phyloP scores from a whole-genome alignment of 2,329 filamentous ascomycete species.

The Magnaporthiopsis poae region DNA sequence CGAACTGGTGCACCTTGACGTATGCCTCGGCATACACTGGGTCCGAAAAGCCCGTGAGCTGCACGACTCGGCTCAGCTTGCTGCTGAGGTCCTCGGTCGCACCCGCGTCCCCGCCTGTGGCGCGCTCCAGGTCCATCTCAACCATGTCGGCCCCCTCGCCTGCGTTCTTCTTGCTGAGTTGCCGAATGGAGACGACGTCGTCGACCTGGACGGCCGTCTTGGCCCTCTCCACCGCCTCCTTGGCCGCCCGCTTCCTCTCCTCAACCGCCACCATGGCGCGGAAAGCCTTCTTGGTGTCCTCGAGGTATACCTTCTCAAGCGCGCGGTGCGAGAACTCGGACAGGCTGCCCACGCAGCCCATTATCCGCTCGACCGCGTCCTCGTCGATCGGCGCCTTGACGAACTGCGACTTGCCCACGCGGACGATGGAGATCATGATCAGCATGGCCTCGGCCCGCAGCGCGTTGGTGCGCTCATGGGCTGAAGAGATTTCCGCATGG shows the following conservation, averaged over 20 bases:
- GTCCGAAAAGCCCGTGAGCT: constrained; percentile 95
- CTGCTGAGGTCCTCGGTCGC: constrained; percentile 74
- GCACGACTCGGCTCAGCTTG: constrained; percentile 90
- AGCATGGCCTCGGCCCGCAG: constrained; percentile 95
- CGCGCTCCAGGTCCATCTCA: constrained; percentile 82
- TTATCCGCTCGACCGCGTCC: constrained; percentile 95
- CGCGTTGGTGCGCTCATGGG: constrained; percentile 79
- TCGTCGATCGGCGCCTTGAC: constrained; percentile 96
- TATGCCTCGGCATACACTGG: constrained; percentile 98
- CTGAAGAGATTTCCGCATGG: constrained; percentile 82
- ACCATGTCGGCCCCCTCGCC: constrained; percentile 75
- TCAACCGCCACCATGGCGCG: constrained; percentile 93
- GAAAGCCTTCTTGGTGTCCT: constrained; percentile 93
- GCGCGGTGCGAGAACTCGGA: constrained; percentile 84
- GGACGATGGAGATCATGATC: constrained; percentile 98
- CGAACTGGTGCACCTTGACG: constrained; percentile 96
- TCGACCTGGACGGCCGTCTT: constrained; percentile 93
- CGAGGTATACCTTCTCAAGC: constrained; percentile 82
- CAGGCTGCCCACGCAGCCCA: constrained; percentile 89
- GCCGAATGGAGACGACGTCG: constrained; percentile 84
- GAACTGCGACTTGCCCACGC: constrained; percentile 96
- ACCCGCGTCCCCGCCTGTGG: constrained; percentile 78
- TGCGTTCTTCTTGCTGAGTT: constrained; percentile 83
- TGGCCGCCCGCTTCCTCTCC: constrained; percentile 93
- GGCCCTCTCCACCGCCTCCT: constrained; percentile 83